Percentiles rank a stretch among this genome's conserved stretches.
Conservation (phyloP, 1,284 basidiomycete species). For the Sporisorium sorghi region DNA sequence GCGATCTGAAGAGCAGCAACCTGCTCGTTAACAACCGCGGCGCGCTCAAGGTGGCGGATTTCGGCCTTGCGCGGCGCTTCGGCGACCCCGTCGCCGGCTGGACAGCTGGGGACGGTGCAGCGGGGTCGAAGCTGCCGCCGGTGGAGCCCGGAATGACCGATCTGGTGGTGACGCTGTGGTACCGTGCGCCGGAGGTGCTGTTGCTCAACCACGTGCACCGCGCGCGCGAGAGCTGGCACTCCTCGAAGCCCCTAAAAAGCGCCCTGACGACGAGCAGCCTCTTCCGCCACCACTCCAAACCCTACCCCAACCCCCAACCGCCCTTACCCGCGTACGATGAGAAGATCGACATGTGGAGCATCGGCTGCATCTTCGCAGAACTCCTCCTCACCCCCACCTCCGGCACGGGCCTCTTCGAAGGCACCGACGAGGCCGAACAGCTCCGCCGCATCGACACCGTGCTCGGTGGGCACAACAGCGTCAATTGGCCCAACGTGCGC, state of each 20-base stretch:
- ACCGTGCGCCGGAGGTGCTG: constrained; percentile 75
- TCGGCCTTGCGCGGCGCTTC: constrained; percentile 92
- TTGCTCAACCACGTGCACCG: constrained; percentile 14
- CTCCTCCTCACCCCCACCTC: constrained; percentile 75
- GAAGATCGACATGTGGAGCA: constrained; percentile 76
- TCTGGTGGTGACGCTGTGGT: constrained; percentile 98
- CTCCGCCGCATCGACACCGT: constrained; percentile 83
- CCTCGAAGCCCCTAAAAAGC: neutral
- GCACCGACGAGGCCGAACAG: constrained; percentile 93
- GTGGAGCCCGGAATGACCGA: constrained; percentile 86
- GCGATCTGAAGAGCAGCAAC: constrained; percentile 97
- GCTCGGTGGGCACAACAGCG: constrained; percentile 85
- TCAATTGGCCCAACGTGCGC: constrained; percentile 86
- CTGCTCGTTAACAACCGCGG: constrained; percentile 98
- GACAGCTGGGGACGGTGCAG: too few species aligned
- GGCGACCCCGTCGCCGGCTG: constrained; percentile 86
- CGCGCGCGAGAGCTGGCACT: neutral
- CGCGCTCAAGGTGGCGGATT: constrained; percentile 97
- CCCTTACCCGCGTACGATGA: constrained; percentile 49
- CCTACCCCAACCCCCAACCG: neutral
- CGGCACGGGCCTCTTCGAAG: constrained; percentile 93
- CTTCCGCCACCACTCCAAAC: neutral
- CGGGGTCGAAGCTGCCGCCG: neutral
- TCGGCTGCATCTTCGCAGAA: constrained; percentile 99
- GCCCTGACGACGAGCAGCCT: neutral